A percentile compares a stretch with the other conserved stretches of the same genome.
These are phyloP conservation scores for Zalaria obscura DNA, from an alignment of 2,329 filamentous ascomycete species.

Conservation along the genomic window DNA sequence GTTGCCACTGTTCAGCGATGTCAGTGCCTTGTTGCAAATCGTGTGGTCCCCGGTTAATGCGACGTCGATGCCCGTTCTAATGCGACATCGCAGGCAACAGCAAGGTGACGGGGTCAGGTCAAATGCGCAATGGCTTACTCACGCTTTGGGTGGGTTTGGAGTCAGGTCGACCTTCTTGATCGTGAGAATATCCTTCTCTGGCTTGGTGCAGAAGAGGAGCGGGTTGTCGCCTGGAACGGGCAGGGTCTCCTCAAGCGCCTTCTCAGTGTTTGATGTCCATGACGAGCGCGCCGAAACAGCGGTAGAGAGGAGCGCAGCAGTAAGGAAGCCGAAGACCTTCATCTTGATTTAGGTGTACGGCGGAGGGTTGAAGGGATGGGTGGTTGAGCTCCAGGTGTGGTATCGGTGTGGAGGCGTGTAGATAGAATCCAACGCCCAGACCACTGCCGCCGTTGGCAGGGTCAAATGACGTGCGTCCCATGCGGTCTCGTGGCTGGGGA, in stretches of 20 bases:
- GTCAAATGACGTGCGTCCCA: no score
- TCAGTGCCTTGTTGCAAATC: not conserved
- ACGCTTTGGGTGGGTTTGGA: conserved; percentile 83
- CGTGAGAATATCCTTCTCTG: conserved; percentile 53
- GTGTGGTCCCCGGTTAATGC: not conserved
- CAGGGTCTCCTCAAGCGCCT: conserved; percentile 30
- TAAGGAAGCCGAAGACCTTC: conserved; percentile 16
- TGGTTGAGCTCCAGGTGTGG: no score
- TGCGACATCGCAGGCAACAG: no score
- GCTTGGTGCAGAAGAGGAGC: conserved; percentile 62
- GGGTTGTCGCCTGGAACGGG: conserved; percentile 77
- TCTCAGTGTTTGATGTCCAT: conserved; percentile 9
- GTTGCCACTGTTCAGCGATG: conserved; percentile 45
- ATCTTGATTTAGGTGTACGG: conserved; percentile 7
- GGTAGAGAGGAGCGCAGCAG: conserved; percentile 14
- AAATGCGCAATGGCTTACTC: conserved; percentile 14
- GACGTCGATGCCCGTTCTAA: not conserved
- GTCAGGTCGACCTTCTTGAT: conserved; percentile 68
- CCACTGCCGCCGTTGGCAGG: no score
- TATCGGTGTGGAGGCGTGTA: no score
- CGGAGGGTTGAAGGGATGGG: no score
- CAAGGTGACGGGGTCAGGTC: conserved; percentile 1
- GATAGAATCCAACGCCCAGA: no score
- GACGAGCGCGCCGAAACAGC: conserved; percentile 14
- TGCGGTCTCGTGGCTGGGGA: no score